Percentiles rank a stretch among this genome's conserved stretches.
Evolutionary conservation across 169 alveolate species (phyloP).

Genomic region (Plasmodium yoelii): DNA sequence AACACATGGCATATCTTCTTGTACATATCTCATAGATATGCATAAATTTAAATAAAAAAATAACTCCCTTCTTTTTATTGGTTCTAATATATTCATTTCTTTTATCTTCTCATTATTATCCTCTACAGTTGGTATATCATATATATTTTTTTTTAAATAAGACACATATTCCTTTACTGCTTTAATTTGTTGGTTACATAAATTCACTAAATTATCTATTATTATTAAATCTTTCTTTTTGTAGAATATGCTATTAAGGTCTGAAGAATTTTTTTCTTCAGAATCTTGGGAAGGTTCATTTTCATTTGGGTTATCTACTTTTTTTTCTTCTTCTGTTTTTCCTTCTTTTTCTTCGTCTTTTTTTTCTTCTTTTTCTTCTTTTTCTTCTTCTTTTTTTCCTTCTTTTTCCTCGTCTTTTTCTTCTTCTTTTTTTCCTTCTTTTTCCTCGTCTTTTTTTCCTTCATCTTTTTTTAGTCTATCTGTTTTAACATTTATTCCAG

Average conservation of each 20-base stretch:
- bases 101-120: constrained; percentile 64
- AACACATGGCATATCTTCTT: constrained; percentile 38
- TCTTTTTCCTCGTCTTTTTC: not conserved
- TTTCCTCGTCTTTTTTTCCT: too few species aligned
- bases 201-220: constrained; percentile 34
- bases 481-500: not conserved
- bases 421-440: not conserved
- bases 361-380: not conserved
- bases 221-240: constrained; percentile 44
- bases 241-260: constrained; percentile 1
- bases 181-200: constrained; percentile 53
- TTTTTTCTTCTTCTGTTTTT: not conserved
- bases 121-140: constrained; percentile 39
- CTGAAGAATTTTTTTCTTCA: not conserved
- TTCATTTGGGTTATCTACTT: not conserved
- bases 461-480: not conserved
- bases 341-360: not conserved
- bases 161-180: constrained; percentile 50
- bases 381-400: not conserved
- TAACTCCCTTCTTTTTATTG: constrained; percentile 67
- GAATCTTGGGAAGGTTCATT: not conserved
- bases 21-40: constrained; percentile 46
- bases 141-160: constrained; percentile 42
- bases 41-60: constrained; percentile 68
- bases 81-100: constrained; percentile 64